Conservation (phyloP, 2,329 filamentous ascomycete species). For the Ceratocystis lukuohia region DNA sequence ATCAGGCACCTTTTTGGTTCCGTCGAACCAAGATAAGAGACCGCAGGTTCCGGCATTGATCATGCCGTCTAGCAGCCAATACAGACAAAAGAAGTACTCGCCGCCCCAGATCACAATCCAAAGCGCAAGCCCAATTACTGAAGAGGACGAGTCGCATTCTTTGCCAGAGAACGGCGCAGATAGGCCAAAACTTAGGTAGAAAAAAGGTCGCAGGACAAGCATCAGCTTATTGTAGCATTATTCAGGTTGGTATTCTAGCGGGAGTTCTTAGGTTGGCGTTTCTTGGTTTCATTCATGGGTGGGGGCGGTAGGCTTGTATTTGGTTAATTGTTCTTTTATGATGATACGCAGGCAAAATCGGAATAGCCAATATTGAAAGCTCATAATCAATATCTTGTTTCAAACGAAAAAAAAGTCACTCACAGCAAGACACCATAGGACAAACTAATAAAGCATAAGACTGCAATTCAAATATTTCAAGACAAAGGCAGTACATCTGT, state of each 20-base stretch:
- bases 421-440: not conserved
- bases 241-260: not conserved
- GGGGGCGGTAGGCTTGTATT: not conserved
- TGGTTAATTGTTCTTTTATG: not conserved
- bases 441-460: not conserved
- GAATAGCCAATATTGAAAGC: not conserved
- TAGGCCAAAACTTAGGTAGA: not conserved
- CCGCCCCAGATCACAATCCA: slow-evolving; percentile 27
- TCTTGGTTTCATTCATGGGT: not conserved
- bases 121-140: slow-evolving; percentile 24
- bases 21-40: slow-evolving; percentile 5
- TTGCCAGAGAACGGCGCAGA: not conserved
- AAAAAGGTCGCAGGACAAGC: not conserved
- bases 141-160: slow-evolving; percentile 20
- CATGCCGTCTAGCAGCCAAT: slow-evolving; percentile 29
- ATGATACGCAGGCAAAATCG: not conserved
- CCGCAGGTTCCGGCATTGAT: slow-evolving; percentile 27
- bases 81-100: slow-evolving; percentile 31
- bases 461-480: not conserved
- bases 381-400: not conserved
- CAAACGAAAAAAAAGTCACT: not conserved
- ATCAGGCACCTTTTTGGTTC: slow-evolving; percentile 15
- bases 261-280: not conserved
- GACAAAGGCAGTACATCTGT: slow-evolving; percentile 13
- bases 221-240: not conserved